Percentiles rank a stretch among this genome's conserved stretches.
These are phyloP conservation scores for Trichoderma lentiforme DNA, from an alignment of 2,329 filamentous ascomycete genomes.

Conservation along the genomic window DNA sequence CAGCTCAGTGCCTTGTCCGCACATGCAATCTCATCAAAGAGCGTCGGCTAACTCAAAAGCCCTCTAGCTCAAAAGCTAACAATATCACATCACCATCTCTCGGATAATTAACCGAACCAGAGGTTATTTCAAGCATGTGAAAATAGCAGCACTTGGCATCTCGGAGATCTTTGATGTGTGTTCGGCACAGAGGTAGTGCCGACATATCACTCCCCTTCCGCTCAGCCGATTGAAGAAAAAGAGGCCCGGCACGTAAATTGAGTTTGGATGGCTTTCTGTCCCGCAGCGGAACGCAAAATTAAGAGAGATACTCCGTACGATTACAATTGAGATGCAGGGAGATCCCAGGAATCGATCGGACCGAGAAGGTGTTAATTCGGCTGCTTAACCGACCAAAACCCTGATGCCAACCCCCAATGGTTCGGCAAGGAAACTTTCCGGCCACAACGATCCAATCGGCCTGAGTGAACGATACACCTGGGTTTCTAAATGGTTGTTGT, in stretches of 20 bases:
- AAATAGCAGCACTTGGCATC: background rate
- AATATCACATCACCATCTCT: conserved; percentile 7
- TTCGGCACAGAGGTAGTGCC: background rate
- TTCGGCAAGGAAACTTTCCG: background rate
- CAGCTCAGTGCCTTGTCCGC: background rate
- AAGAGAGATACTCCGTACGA: background rate
- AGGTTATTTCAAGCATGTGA: conserved; percentile 6
- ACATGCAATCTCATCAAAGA: background rate
- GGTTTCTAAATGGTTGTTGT: background rate
- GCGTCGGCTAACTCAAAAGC: conserved; percentile 1
- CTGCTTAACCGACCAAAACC: background rate
- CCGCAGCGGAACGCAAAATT: background rate
- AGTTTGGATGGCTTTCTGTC: background rate
- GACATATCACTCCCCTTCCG: background rate
- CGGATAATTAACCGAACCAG: conserved; percentile 14
- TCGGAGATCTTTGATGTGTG: background rate
- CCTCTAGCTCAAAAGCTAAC: conserved; percentile 1
- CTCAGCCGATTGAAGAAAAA: background rate
- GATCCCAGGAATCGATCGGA: background rate
- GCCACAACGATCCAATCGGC: background rate
- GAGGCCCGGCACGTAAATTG: background rate
- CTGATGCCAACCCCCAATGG: background rate
- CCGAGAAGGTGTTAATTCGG: background rate
- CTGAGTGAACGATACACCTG: background rate
- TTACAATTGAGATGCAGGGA: background rate